Percentiles rank a stretch among this genome's conserved stretches.
Conservation (phyloP, 176 grass and related monocot species). For the Poa pratensis region DNA sequence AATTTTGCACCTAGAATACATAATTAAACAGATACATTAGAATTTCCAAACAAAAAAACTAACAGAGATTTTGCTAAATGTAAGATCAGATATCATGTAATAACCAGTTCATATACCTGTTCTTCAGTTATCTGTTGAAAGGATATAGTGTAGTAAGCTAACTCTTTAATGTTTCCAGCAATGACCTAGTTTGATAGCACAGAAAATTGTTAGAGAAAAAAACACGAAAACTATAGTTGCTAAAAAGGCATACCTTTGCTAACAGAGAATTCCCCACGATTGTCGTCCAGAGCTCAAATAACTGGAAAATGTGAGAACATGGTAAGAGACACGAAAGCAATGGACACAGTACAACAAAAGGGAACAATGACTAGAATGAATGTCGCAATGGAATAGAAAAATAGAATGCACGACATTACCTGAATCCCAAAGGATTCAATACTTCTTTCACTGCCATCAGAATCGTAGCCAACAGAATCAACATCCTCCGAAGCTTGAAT, state of each 20-base stretch:
- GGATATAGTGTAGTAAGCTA: constrained; percentile 80
- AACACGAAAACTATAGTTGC: constrained; percentile 11
- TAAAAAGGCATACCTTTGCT: constrained; percentile 67
- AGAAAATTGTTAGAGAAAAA: constrained; percentile 45
- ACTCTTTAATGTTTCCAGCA: constrained; percentile 68
- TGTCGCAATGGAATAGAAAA: constrained; percentile 24
- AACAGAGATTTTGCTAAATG: not conserved
- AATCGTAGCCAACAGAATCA: constrained; percentile 78
- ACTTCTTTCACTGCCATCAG: constrained; percentile 90
- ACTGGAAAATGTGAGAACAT: constrained; percentile 51
- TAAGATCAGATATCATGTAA: not conserved
- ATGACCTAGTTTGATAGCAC: constrained; percentile 61
- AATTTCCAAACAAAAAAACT: constrained; percentile 27
- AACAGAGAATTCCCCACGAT: constrained; percentile 81
- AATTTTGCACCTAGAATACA: constrained; percentile 70
- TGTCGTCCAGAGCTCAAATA: constrained; percentile 95
- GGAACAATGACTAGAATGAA: not conserved
- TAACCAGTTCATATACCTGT: constrained; percentile 69
- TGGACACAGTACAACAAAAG: constrained; percentile 19
- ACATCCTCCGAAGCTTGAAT: constrained; percentile 73
- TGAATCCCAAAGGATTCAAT: constrained; percentile 89
- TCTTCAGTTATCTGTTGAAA: constrained; percentile 94
- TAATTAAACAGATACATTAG: constrained; percentile 21
- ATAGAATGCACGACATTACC: constrained; percentile 45
- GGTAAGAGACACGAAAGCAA: constrained; percentile 10